A percentile compares a stretch with the other conserved stretches of the same genome.
Conservation (phyloP, 1,139 yeast genomes). For the Blastobotrys arbuscula region DNA sequence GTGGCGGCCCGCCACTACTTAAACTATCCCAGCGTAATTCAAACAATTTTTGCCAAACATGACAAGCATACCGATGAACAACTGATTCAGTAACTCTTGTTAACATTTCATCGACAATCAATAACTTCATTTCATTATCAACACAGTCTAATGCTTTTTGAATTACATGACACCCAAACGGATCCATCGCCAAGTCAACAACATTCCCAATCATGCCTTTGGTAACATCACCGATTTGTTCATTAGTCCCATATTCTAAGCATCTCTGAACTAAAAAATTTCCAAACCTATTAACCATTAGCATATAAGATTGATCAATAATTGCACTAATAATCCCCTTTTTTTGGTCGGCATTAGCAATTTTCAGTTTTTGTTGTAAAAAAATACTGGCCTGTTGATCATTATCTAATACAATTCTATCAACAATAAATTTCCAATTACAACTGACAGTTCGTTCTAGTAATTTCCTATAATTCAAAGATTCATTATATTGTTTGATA, state of each 20-base stretch:
- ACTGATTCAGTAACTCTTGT: slow-evolving; percentile 33
- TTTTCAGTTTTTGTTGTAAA: slow-evolving; percentile 38
- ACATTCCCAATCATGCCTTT: slow-evolving; percentile 34
- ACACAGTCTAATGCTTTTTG: slow-evolving; percentile 40
- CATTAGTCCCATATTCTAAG: slow-evolving; percentile 36
- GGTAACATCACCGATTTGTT: slow-evolving; percentile 32
- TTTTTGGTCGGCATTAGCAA: slow-evolving; percentile 32
- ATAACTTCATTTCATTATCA: slow-evolving; percentile 25
- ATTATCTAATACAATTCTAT: slow-evolving; percentile 33
- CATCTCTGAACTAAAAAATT: slow-evolving; percentile 40
- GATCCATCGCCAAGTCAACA: slow-evolving; percentile 33
- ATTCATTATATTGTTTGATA: slow-evolving; percentile 25
- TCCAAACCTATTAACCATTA: slow-evolving; percentile 41
- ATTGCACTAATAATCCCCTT: slow-evolving; percentile 34
- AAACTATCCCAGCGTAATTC: slow-evolving; percentile 34
- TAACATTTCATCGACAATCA: slow-evolving; percentile 36
- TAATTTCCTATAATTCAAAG: slow-evolving; percentile 28
- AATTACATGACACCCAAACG: slow-evolving; percentile 42
- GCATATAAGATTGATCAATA: slow-evolving; percentile 29
- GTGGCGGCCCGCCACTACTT: slow-evolving; percentile 25
- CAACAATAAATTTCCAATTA: slow-evolving; percentile 33
- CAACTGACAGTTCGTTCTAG: slow-evolving; percentile 28
- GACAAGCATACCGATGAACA: slow-evolving; percentile 39
- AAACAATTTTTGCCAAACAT: slow-evolving; percentile 43
- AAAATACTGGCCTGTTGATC: slow-evolving; percentile 42